These are phyloP conservation scores for Penicillium lagena DNA, from an alignment of 495 filamentous ascomycete genomes.

Conservation along the genomic window DNA sequence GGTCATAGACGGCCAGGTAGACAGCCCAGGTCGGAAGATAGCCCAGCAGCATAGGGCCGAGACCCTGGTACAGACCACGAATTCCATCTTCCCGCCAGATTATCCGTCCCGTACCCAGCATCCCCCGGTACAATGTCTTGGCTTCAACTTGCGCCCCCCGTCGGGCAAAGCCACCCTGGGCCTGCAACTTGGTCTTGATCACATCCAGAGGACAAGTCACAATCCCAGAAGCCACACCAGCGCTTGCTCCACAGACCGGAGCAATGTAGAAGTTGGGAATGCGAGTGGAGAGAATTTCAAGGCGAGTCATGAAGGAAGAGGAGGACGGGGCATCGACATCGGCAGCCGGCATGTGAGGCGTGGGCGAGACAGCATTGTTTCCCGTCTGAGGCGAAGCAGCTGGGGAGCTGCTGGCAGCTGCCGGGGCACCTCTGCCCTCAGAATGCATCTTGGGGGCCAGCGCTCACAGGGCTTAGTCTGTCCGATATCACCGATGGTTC, in stretches of 20 bases:
- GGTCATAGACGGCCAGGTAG: constrained; percentile 93
- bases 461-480: constrained; percentile 29
- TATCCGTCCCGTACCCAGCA: constrained; percentile 74
- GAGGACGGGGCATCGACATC: neutral
- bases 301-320: constrained; percentile 38
- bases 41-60: constrained; percentile 89
- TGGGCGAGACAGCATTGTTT: constrained; percentile 14
- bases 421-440: constrained; percentile 25
- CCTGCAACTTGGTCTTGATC: constrained; percentile 97
- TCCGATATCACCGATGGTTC: constrained; percentile 41
- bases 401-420: constrained; percentile 21
- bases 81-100: constrained; percentile 88
- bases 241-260: constrained; percentile 75
- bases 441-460: constrained; percentile 36
- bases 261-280: constrained; percentile 49
- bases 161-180: constrained; percentile 72
- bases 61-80: constrained; percentile 84
- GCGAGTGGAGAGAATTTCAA: constrained; percentile 48
- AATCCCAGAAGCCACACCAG: constrained; percentile 85
- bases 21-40: constrained; percentile 98
- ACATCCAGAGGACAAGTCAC: constrained; percentile 98
- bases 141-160: constrained; percentile 39
- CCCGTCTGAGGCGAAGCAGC: neutral
- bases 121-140: constrained; percentile 65
- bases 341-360: constrained; percentile 10